Base-by-base conservation (phyloP, 495 filamentous ascomycete species). In the Neurospora sp. region DNA sequence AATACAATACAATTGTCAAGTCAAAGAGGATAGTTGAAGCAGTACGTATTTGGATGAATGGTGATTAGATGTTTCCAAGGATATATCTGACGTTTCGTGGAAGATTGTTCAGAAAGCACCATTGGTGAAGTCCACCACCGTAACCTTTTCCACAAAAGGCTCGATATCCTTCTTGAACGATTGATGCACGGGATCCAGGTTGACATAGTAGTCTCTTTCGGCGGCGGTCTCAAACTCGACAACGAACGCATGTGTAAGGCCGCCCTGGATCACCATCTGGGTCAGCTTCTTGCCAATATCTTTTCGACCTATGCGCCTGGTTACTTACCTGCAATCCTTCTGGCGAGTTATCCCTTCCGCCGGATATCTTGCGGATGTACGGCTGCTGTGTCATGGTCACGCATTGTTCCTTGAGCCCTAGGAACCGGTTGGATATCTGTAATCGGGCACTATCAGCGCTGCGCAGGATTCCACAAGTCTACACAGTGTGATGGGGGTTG, bases 291-390 rank as follows among this genome's bases (percentile, higher is more conserved):
- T 16, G 35, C 11, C n/a, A 18, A 39, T 40, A 70, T n/a, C 14
- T n/a, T n/a, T n/a, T n/a, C n/a, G n/a, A n/a, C n/a, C n/a, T n/a
- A 38, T 31, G 41, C 3, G 14, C 14, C 31, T 39, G 9, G 41
- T 4, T 11, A 72, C 78, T 72, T 83, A 93, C 91, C 80, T 91
- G 87, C 14, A 86, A 79, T 6, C 88, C 90, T 80, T 93, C 91
- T 0, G 81, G 80, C 1, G 89, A 92, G 77, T 90, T 91, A 75
- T 93, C 88, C 70, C 78, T 80, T 0, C 92, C 91, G 3, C 89
- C 91, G 1, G 84, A 87, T 5, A 85, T 76, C 1, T 87, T 83
- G 66, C 84, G 83, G 75, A 94, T 88, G 77, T 93, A 93, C 0
- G 85, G 86, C 37, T 82, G 79, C 20, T 87, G 75, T 9, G 82